Base-by-base conservation (phyloP, 345 rosid species). In the Rubroshorea leprosula region DNA sequence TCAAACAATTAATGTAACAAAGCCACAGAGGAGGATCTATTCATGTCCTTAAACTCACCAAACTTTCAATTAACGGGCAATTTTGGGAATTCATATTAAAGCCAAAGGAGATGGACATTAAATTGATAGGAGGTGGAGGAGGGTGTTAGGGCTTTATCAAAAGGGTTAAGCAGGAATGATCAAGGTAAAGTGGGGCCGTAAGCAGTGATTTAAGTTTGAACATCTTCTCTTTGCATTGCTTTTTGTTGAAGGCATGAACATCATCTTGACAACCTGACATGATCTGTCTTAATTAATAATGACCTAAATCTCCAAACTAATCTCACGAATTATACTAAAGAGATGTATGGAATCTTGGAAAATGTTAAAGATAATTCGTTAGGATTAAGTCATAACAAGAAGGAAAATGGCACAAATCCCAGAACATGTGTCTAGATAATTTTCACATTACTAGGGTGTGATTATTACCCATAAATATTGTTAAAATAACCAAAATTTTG, bases 91-190 rank as follows among this genome's bases (percentile, higher is more conserved):
- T 25, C 25, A 35, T n/a, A n/a, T 27, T 49, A 0, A 17, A 21
- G 39, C 2, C 10, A 14, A 24, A 43, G 39, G 64, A 24, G 49
- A 54, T 44, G 31, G 39, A 61, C 29, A 2, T 48, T 68, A 45
- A 65, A 31, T 54, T 54, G 51, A 58, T 52, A 14, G 66, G 71
- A 68, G 59, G 82, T 67, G 79, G 78, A 14, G 66, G 71, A 68
- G 59, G 82, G 69, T 82, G 78, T 39, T 41, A 61, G 29, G 77
- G 71, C 82, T 70, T 82, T 79, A 50, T 82, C 87, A 66, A 72
- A 76, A 72, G 76, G 70, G 87, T 74, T 72, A 51, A 67, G 62
- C 39, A 21, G 57, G 72, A 74, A 67, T 68, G 51, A 74, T 76
- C 86, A 68, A 62, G 54, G 44, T 55, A 43, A 64, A 68, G n/a